phyloP scores from a whole-genome alignment of 2,329 filamentous ascomycete genomes.

The Blastomyces parvus region DNA sequence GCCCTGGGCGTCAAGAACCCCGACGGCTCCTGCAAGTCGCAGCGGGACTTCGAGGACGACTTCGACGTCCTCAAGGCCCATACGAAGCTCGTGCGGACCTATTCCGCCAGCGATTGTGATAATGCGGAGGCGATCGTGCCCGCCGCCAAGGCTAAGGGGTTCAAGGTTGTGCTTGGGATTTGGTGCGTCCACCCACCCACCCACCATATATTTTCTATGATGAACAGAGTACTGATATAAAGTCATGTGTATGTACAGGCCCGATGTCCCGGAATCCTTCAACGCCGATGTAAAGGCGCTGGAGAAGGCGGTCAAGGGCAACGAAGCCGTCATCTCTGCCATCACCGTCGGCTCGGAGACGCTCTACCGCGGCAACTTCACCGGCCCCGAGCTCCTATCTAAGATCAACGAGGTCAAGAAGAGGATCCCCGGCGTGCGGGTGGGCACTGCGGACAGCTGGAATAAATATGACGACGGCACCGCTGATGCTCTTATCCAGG shows the following conservation, averaged over 20 bases:
- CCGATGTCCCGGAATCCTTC: constrained; percentile 53
- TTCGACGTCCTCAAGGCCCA: constrained; percentile 50
- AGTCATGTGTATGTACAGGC: too few relatives aligned
- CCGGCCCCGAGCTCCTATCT: constrained; percentile 47
- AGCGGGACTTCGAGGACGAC: constrained; percentile 54
- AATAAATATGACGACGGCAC: constrained; percentile 62
- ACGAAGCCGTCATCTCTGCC: constrained; percentile 53
- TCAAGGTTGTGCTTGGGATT: constrained; percentile 60
- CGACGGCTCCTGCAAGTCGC: constrained; percentile 53
- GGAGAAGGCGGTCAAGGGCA: constrained; percentile 34
- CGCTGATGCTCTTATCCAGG: constrained; percentile 52
- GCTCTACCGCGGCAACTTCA: constrained; percentile 60
- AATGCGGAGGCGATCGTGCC: constrained; percentile 54
- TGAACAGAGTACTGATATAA: too few relatives aligned
- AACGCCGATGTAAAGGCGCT: constrained; percentile 52
- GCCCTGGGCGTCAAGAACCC: constrained; percentile 56
- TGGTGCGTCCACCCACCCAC: constrained; percentile 41
- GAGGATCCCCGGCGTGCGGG: constrained; percentile 43
- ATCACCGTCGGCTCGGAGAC: constrained; percentile 63
- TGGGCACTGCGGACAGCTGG: constrained; percentile 64
- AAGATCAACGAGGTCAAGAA: constrained; percentile 55
- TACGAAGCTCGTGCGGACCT: constrained; percentile 54
- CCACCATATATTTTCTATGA: too few relatives aligned
- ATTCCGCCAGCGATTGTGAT: constrained; percentile 58
- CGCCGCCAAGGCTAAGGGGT: constrained; percentile 54